These are phyloP conservation scores for Neurospora sp. DNA, from an alignment of 495 filamentous ascomycete species.

Conservation along the genomic window DNA sequence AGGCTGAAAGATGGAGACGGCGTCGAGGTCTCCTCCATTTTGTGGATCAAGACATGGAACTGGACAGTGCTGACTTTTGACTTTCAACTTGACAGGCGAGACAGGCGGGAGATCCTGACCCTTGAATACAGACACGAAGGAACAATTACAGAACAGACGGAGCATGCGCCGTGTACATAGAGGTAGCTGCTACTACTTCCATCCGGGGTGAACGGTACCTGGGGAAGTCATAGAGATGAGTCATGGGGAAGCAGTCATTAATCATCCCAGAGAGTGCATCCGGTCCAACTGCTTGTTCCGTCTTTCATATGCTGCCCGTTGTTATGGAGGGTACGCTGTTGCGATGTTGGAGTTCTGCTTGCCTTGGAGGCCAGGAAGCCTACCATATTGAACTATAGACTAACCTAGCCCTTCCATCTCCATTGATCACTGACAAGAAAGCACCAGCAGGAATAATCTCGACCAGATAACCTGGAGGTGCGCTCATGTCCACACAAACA, in stretches of 20 bases:
- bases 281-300: background rate
- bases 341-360: background rate
- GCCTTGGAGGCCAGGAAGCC: background rate
- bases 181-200: background rate
- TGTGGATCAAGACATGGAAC: background rate
- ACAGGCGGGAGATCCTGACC: constrained; percentile 32
- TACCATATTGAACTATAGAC: background rate
- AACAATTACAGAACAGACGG: background rate
- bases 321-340: background rate
- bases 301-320: background rate
- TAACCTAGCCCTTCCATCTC: background rate
- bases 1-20: background rate
- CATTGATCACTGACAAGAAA: background rate
- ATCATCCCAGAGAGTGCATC: background rate
- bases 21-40: background rate
- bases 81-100: constrained; percentile 27
- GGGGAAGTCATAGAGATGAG: background rate
- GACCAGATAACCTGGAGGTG: background rate
- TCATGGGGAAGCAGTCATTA: background rate
- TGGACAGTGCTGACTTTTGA: constrained; percentile 4
- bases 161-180: constrained; percentile 3
- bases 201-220: background rate
- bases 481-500: background rate
- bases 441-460: background rate
- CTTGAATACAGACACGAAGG: constrained; percentile 12